Evolutionary conservation across 2,329 filamentous ascomycete species (phyloP), one percentile per base, ranked within the genome.

Genomic region (Chaetoscypha palmicola): DNA sequence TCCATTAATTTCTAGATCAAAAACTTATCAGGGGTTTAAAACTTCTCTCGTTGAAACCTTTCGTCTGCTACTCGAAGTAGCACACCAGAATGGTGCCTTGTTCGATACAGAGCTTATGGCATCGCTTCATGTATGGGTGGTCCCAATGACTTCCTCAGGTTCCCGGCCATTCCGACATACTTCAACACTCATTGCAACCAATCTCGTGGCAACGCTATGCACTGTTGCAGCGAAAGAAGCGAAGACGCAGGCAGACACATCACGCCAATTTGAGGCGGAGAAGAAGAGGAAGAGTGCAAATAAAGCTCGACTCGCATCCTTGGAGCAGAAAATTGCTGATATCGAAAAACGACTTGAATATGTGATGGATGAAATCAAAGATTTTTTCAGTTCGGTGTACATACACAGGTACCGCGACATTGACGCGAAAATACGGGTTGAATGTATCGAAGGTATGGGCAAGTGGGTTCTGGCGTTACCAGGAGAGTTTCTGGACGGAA

Each of bases 371-470:
- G 73, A 82, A 47, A 80, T 97, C 46, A 83, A 83, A 53, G 88
- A 94, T 53, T 87, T 89, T 57, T 94, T 97, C 60, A 86, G 95
- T 55, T 86, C 86, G 2, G 82, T 97, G 36, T 98, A 95, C 61
- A 84, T 96, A 22, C 91, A 98, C 65, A 82, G 92, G 37, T 98
- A 97, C 64, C 86, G 92, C 49, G 92, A 98, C 61, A 79, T 96
- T 22, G 92, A 98, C 58, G 79, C 87, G 5, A 86, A 79, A 56
- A 94, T 98, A 53, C 79, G 92, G 41, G 80, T 83, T 1, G 91
- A 96, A 58, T 96, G 91, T 60, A 82, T 94, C 19, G 80, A 85
- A 51, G 87, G 88, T 11, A 72, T 98, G 7, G 89, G 90, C 21
- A 76, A 81, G 31, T 98, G 92, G 92, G 94, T 97, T 54, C 76